These are phyloP conservation scores for Mucor circinelloides DNA, from an alignment of 371 early-diverging fungal species.

Conservation along the genomic window DNA sequence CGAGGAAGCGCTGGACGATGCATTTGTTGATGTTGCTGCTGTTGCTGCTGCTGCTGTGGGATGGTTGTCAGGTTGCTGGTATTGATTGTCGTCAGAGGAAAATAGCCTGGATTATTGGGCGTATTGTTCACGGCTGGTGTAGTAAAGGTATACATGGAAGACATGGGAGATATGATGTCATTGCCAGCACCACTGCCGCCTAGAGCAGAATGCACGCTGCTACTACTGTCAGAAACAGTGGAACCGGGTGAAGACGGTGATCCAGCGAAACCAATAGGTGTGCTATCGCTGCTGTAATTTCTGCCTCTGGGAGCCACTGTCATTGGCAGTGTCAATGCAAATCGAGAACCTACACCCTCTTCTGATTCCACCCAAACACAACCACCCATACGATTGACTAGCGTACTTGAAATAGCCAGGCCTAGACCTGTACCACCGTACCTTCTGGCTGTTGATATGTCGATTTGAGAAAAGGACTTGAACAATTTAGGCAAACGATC, in stretches of 20 bases:
- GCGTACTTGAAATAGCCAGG: conserved; percentile 58
- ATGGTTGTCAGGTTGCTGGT: not conserved
- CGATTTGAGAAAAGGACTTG: conserved; percentile 63
- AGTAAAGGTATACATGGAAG: conserved; percentile 10
- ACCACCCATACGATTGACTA: conserved; percentile 65
- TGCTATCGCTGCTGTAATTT: conserved; percentile 21
- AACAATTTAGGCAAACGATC: conserved; percentile 60
- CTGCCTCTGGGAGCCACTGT: conserved; percentile 34
- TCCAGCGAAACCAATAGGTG: conserved; percentile 21
- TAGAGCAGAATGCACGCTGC: conserved; percentile 26
- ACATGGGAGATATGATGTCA: conserved; percentile 12
- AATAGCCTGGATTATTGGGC: conserved; percentile 8
- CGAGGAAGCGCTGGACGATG: conserved; percentile 12
- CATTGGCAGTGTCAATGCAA: conserved; percentile 60
- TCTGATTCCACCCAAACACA: conserved; percentile 66
- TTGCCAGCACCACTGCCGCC: not conserved
- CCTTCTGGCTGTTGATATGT: conserved; percentile 59
- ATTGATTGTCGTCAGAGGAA: not conserved
- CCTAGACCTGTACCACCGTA: conserved; percentile 65
- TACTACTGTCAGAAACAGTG: conserved; percentile 40
- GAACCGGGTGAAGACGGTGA: conserved; percentile 47
- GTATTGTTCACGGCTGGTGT: conserved; percentile 8
- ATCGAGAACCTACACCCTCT: conserved; percentile 53
- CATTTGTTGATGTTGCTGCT: conserved; percentile 14
- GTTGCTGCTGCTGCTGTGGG: conserved; percentile 2